Conservation (phyloP, 2,329 filamentous ascomycete species). For the Lojkania enalia region DNA sequence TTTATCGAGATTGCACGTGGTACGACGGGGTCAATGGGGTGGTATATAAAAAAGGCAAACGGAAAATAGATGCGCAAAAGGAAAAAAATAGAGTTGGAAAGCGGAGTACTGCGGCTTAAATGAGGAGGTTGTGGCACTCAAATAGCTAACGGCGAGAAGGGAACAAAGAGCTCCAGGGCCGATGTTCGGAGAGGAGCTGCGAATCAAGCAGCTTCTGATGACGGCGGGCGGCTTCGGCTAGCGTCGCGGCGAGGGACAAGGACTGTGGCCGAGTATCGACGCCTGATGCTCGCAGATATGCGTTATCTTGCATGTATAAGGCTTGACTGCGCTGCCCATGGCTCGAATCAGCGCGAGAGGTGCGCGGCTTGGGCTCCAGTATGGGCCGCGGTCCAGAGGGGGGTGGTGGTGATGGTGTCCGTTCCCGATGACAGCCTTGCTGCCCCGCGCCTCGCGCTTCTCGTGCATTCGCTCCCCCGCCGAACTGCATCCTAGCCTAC, state of each 20-base stretch:
- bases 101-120: slow-evolving; percentile 19
- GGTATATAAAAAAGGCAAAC: slow-evolving; percentile 1
- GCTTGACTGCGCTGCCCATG: too few relatives aligned
- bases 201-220: slow-evolving; percentile 31
- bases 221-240: slow-evolving; percentile 19
- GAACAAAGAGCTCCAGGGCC: slow-evolving; percentile 29
- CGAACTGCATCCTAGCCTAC: too few relatives aligned
- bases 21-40: slow-evolving; percentile 20
- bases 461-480: too few relatives aligned
- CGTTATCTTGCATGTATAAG: too few relatives aligned
- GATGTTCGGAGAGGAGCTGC: slow-evolving; percentile 36
- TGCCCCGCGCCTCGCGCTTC: too few relatives aligned
- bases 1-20: slow-evolving; percentile 16
- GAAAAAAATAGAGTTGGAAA: not conserved
- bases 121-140: slow-evolving; percentile 29
- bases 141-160: slow-evolving; percentile 28
- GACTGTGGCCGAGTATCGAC: too few relatives aligned
- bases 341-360: too few relatives aligned
- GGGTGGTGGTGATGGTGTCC: too few relatives aligned
- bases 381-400: too few relatives aligned
- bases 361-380: too few relatives aligned
- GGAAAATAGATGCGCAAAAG: not conserved
- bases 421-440: too few relatives aligned
- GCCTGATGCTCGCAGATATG: too few relatives aligned
- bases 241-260: slow-evolving; percentile 10